Percentiles rank a stretch among this genome's conserved stretches.
These are phyloP conservation scores for Suillus weaverae DNA, from an alignment of 768 basidiomycete species.

Conservation along the genomic window DNA sequence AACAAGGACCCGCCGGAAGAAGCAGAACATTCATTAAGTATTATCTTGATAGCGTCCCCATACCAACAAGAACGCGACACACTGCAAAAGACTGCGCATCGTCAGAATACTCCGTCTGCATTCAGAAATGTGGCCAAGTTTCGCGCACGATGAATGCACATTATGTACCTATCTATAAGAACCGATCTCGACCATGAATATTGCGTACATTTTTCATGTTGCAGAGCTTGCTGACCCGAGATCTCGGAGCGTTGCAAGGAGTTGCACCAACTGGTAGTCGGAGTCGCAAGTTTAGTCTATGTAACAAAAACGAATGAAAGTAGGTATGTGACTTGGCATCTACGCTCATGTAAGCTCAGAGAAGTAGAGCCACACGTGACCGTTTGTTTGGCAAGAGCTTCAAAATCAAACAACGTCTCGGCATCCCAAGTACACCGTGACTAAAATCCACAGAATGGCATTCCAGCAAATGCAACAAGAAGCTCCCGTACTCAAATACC, in stretches of 20 bases:
- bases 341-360: too few species aligned
- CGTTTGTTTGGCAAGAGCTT: conserved; percentile 30
- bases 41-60: neutral
- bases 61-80: neutral
- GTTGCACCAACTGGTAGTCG: too few species aligned
- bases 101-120: neutral
- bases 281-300: too few species aligned
- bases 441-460: conserved; percentile 20
- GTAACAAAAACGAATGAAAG: too few species aligned
- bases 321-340: too few species aligned
- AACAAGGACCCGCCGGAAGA: neutral
- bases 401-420: conserved; percentile 29
- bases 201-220: neutral
- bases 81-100: neutral
- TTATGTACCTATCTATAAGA: neutral
- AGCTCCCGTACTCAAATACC: conserved; percentile 67
- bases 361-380: conserved; percentile 12
- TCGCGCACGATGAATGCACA: neutral
- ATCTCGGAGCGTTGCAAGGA: too few species aligned
- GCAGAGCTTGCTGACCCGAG: neutral
- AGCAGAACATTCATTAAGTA: neutral
- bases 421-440: neutral
- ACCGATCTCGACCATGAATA: neutral
- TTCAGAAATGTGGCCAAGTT: too few species aligned
- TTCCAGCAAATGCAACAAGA: conserved; percentile 55